Conservation (phyloP, 768 basidiomycete species). For the Lentinula sp. region DNA sequence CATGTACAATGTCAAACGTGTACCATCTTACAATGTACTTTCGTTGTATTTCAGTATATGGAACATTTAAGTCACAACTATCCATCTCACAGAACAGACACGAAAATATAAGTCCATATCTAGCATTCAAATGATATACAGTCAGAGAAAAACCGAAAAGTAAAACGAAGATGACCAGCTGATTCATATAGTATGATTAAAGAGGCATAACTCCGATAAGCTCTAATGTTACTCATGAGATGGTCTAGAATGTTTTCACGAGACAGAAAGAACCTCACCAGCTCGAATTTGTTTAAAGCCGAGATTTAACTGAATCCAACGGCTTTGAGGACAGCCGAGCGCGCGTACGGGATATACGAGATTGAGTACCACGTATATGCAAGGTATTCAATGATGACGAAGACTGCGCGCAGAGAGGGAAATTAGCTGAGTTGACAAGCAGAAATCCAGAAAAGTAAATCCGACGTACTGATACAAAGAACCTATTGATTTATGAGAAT, state of each 20-base stretch:
- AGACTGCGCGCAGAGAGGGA: conserved; percentile 40
- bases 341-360: conserved; percentile 90
- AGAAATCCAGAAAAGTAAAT: neutral
- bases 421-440: conserved; percentile 8
- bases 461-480: conserved; percentile 57
- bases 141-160: neutral
- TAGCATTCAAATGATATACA: neutral
- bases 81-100: too few species aligned
- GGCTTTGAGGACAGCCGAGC: conserved; percentile 61
- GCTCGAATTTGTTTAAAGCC: neutral
- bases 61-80: neutral
- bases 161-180: neutral
- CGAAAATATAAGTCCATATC: too few species aligned
- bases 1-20: neutral
- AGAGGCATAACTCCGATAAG: neutral
- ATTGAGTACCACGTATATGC: conserved; percentile 88
- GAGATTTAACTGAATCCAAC: conserved; percentile 29
- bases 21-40: neutral
- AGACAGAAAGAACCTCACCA: neutral
- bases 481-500: conserved; percentile 30
- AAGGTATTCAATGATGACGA: conserved; percentile 87
- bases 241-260: too few species aligned
- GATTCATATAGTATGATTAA: neutral
- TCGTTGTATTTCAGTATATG: neutral
- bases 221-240: too few species aligned